Evolutionary conservation across 257 asterid species (phyloP).

Genomic region (Cynanchum wilfordii): DNA sequence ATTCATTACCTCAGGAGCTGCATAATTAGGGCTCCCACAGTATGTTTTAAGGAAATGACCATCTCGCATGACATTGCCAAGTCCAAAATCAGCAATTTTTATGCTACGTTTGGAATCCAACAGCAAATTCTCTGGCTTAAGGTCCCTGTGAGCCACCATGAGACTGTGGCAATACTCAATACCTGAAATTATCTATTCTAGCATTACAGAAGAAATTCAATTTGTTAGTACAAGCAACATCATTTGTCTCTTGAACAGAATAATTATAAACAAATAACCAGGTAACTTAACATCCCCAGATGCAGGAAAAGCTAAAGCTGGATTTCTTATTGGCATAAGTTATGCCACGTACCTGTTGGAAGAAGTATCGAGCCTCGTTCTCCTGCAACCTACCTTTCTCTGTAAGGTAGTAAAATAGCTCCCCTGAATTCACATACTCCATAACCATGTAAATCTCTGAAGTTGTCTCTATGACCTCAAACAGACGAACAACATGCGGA

Average conservation of each 20-base stretch:
- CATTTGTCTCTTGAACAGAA: background rate
- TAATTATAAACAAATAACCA: background rate
- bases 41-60: slow-evolving; percentile 63
- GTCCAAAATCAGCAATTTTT: slow-evolving; percentile 63
- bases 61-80: slow-evolving; percentile 50
- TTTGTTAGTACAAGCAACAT: slow-evolving; percentile 4
- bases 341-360: slow-evolving; percentile 49
- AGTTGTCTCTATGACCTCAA: slow-evolving; percentile 64
- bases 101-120: slow-evolving; percentile 47
- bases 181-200: slow-evolving; percentile 53
- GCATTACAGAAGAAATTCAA: slow-evolving; percentile 14
- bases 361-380: slow-evolving; percentile 58
- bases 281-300: background rate
- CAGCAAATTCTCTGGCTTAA: slow-evolving; percentile 65
- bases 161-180: slow-evolving; percentile 51
- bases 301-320: background rate
- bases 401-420: slow-evolving; percentile 46
- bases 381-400: slow-evolving; percentile 45
- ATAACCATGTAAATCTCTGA: slow-evolving; percentile 50
- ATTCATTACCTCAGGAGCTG: slow-evolving; percentile 65
- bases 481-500: slow-evolving; percentile 63
- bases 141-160: slow-evolving; percentile 66
- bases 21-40: slow-evolving; percentile 71
- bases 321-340: background rate
- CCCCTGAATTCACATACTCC: slow-evolving; percentile 65